Evolutionary conservation across 768 basidiomycete species (phyloP).

Genomic region (Naganishia antarctica): DNA sequence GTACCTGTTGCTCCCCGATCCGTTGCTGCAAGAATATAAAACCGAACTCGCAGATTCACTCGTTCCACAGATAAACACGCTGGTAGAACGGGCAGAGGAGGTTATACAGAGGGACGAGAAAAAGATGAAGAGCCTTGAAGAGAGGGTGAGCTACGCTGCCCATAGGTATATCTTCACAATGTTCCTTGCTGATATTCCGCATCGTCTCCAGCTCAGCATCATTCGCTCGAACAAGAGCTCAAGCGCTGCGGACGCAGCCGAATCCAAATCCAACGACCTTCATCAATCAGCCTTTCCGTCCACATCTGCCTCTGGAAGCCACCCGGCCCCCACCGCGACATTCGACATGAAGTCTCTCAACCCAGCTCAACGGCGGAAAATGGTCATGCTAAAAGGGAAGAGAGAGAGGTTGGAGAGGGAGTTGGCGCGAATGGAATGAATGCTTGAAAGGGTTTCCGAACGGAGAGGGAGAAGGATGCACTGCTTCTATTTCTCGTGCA

Average conservation of each 20-base stretch:
- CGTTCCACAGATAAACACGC: constrained; percentile 44
- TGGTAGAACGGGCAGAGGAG: constrained; percentile 39
- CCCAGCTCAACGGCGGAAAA: constrained; percentile 38
- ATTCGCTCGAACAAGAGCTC: constrained; percentile 17
- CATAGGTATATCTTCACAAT: too few species aligned
- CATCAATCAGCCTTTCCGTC: background rate
- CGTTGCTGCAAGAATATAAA: constrained; percentile 42
- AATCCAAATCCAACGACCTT: background rate
- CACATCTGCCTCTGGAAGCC: background rate
- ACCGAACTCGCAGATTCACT: constrained; percentile 37
- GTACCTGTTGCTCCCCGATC: constrained; percentile 44
- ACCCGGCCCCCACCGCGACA: background rate
- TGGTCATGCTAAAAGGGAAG: constrained; percentile 42
- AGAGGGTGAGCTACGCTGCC: constrained; percentile 36
- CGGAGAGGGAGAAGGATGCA: too few species aligned
- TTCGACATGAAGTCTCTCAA: constrained; percentile 37
- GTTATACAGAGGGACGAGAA: constrained; percentile 30
- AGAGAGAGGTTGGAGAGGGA: constrained; percentile 45
- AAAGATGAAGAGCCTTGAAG: constrained; percentile 37
- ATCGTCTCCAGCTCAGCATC: background rate
- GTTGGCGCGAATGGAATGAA: constrained; percentile 31
- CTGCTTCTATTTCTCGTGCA: too few species aligned
- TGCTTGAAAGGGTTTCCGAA: too few species aligned
- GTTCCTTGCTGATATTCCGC: background rate
- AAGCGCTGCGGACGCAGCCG: background rate